Evolutionary conservation across 108 stramenopile species (phyloP).

Genomic region (Mediolabrus comicus): DNA sequence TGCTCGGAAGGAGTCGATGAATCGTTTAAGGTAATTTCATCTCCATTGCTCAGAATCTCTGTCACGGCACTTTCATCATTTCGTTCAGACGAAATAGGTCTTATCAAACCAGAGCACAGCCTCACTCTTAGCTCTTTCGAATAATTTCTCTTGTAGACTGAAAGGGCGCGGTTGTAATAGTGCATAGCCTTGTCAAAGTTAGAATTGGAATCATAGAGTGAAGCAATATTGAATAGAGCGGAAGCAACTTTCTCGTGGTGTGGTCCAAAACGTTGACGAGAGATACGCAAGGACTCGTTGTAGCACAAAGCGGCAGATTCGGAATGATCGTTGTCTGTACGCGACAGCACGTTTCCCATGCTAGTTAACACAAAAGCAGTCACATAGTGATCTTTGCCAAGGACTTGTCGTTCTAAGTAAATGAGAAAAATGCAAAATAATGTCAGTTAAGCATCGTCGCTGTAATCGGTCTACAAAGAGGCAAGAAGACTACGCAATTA

Average conservation of each 20-base stretch:
- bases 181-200: conserved; percentile 33
- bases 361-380: conserved; percentile 21
- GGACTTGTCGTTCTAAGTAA: conserved; percentile 23
- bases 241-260: conserved; percentile 35
- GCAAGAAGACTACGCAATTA: background rate
- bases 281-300: conserved; percentile 38
- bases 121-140: conserved; percentile 18
- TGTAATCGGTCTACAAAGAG: no score
- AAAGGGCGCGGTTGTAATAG: conserved; percentile 28
- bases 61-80: conserved; percentile 1
- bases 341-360: conserved; percentile 31
- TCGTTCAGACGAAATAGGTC: background rate
- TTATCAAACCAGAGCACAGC: conserved; percentile 16
- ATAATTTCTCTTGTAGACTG: conserved; percentile 28
- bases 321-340: conserved; percentile 1
- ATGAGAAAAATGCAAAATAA: no score
- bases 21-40: conserved; percentile 10
- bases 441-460: no score
- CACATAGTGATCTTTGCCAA: conserved; percentile 33
- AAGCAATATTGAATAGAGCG: conserved; percentile 27
- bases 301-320: conserved; percentile 30
- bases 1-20: conserved; percentile 6
- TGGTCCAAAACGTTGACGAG: conserved; percentile 24
- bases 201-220: conserved; percentile 22
- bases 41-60: conserved; percentile 31